Evolutionary conservation across 768 basidiomycete genomes (phyloP).

Genomic region (Leucogyrophana mollusca): DNA sequence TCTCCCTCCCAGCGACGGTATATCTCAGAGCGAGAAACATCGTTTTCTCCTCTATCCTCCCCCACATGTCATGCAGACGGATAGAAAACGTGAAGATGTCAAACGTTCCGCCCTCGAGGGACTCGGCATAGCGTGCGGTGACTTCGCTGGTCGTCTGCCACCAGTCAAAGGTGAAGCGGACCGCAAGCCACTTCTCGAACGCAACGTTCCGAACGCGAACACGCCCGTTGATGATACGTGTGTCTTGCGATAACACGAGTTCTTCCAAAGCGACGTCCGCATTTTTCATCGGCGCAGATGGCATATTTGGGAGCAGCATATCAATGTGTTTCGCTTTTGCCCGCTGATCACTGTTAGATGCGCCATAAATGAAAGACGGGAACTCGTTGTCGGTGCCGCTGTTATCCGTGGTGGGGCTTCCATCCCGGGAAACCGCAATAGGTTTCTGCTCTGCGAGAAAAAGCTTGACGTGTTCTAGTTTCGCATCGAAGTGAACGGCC

Average conservation of each 20-base stretch:
- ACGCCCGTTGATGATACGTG: slow-evolving; percentile 61
- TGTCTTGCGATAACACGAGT: slow-evolving; percentile 51
- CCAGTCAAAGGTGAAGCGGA: slow-evolving; percentile 89
- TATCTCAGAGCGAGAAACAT: slow-evolving; percentile 79
- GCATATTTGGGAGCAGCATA: slow-evolving; percentile 73
- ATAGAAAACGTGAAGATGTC: slow-evolving; percentile 81
- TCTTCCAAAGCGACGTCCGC: slow-evolving; percentile 55
- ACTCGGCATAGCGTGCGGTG: slow-evolving; percentile 63
- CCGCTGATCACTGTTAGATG: slow-evolving; percentile 24
- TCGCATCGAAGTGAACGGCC: slow-evolving; percentile 88
- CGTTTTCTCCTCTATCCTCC: slow-evolving; percentile 78
- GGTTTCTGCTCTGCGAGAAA: slow-evolving; percentile 96
- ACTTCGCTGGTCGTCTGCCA: slow-evolving; percentile 98
- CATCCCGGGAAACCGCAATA: slow-evolving; percentile 87
- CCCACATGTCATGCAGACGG: slow-evolving; percentile 74
- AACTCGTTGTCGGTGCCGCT: slow-evolving; percentile 80
- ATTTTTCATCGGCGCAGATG: slow-evolving; percentile 35
- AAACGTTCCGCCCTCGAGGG: slow-evolving; percentile 35
- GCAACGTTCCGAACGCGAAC: slow-evolving; percentile 83
- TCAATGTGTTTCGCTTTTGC: slow-evolving; percentile 39
- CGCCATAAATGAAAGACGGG: slow-evolving; percentile 64
- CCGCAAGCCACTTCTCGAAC: slow-evolving; percentile 82
- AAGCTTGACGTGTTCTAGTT: slow-evolving; percentile 91
- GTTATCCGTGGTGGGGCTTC: slow-evolving; percentile 82
- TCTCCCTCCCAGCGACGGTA: slow-evolving; percentile 65